phyloP scores from a whole-genome alignment of 2,329 filamentous ascomycete species.

The Ploettnerulaceae sp. region DNA sequence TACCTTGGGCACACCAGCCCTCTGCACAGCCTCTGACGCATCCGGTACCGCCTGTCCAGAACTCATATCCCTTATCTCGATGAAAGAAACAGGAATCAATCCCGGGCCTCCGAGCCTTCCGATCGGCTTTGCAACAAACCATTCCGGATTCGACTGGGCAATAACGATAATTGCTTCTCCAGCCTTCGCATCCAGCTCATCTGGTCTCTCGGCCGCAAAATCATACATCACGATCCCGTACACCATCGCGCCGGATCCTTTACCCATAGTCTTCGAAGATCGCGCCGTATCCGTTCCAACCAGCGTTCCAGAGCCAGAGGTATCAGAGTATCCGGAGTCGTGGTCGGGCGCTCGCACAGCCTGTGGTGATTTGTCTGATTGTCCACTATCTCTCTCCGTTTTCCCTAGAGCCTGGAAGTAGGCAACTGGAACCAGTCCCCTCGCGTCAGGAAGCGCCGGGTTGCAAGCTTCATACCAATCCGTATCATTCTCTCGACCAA shows the following conservation, averaged over 20 bases:
- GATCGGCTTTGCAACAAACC: slow-evolving; percentile 99
- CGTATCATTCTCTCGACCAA: slow-evolving; percentile 86
- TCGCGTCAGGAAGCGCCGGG: slow-evolving; percentile 76
- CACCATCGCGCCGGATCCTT: slow-evolving; percentile 78
- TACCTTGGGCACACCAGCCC: slow-evolving; percentile 86
- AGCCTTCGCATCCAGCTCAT: slow-evolving; percentile 91
- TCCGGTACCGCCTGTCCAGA: slow-evolving; percentile 79
- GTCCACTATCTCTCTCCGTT: slow-evolving; percentile 82
- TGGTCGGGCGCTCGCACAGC: slow-evolving; percentile 64
- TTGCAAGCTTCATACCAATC: slow-evolving; percentile 99
- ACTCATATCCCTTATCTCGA: slow-evolving; percentile 92
- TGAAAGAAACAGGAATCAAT: slow-evolving; percentile 91
- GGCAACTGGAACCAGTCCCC: slow-evolving; percentile 86
- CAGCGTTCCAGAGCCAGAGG: slow-evolving; percentile 33
- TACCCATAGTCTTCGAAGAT: slow-evolving; percentile 40
- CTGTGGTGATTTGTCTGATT: slow-evolving; percentile 53
- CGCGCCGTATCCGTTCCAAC: slow-evolving; percentile 35
- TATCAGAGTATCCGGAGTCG: slow-evolving; percentile 84
- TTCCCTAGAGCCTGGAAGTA: slow-evolving; percentile 92
- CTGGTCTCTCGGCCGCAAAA: slow-evolving; percentile 90
- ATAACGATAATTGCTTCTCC: slow-evolving; percentile 98
- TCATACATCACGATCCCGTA: slow-evolving; percentile 97
- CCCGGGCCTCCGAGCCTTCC: slow-evolving; percentile 92
- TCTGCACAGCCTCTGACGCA: slow-evolving; percentile 76
- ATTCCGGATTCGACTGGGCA: slow-evolving; percentile 96